Base-by-base conservation (phyloP, 306 rosid species). In the Fragaria vesca region DNA sequence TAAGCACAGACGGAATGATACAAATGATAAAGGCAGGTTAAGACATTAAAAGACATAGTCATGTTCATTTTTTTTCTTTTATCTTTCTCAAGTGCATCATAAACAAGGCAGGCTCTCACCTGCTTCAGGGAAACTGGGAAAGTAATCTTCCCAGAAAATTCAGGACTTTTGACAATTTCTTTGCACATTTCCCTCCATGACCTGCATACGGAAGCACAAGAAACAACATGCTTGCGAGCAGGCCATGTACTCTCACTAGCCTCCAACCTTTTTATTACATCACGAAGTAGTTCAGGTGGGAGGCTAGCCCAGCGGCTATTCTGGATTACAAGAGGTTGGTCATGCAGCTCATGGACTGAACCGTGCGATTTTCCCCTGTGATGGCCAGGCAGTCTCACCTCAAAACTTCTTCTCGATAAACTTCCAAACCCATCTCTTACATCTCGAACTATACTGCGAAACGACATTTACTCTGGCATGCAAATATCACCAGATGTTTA, bases 131-230 rank as follows among this genome's bases (percentile, higher is more conserved):
- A 88, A 69, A 93, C 85, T 0, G 98, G 97, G 83, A 93, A 93
- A 57, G 98, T 93, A 75, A 93, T 88, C 83, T 90, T 89, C 78
- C 97, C 98, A 66, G 92, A 82, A 76, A 84, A 86, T 68, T 93
- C 98, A 9, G 90, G 97, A 79, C 80, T 67, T 73, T 66, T 84
- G 66, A 91, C 96, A 74, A 93, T 86, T 86, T 93, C 97, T 86
- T 85, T 89, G 86, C 98, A 91, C 90, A 90, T 90, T 66, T 90
- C 97, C 89, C 98, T 90, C 98, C 98, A 93, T 12, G 98, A 86
- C 71, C 89, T 87, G 84, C 98, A 93, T 30, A 93, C 98, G 4
- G 88, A 91, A 74, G 96, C 92, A 77, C 98, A 93, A 0, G 93
- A 88, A 76, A 93, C 96, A 34, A 93, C 93, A 54, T 93, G 78